Percentiles rank a stretch among this genome's conserved stretches.
Evolutionary conservation across 768 basidiomycete genomes (phyloP).

Genomic region (Rhizopogon vulgaris): DNA sequence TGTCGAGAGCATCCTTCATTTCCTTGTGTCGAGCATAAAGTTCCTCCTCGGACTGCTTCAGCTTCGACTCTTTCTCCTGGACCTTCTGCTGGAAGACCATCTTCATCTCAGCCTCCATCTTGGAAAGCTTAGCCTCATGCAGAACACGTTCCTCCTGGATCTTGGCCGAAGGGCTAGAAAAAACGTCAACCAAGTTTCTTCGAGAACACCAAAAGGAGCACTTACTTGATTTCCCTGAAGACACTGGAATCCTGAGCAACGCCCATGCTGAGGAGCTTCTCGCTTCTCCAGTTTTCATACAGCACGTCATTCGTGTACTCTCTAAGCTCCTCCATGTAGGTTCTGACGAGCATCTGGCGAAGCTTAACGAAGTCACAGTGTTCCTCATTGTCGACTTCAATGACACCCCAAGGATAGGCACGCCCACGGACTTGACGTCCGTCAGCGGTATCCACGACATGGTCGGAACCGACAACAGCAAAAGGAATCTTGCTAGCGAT

Average conservation of each 20-base stretch:
- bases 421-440: slow-evolving; percentile 93
- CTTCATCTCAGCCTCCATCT: slow-evolving; percentile 99
- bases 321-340: slow-evolving; percentile 98
- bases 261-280: slow-evolving; percentile 95
- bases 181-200: slow-evolving; percentile 10
- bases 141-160: slow-evolving; percentile 93
- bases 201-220: slow-evolving; percentile 9
- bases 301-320: slow-evolving; percentile 95
- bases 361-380: slow-evolving; percentile 99
- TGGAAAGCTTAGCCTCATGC: slow-evolving; percentile 95
- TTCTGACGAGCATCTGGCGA: slow-evolving; percentile 97
- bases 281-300: slow-evolving; percentile 98
- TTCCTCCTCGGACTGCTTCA: slow-evolving; percentile 99
- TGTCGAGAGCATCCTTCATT: slow-evolving; percentile 99
- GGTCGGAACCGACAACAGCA: slow-evolving; percentile 94
- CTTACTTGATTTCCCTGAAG: slow-evolving; percentile 99
- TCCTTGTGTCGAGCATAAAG: slow-evolving; percentile 97
- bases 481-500: slow-evolving; percentile 98
- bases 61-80: slow-evolving; percentile 97
- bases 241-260: slow-evolving; percentile 96
- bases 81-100: slow-evolving; percentile 99
- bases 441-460: slow-evolving; percentile 73
- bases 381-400: slow-evolving; percentile 98
- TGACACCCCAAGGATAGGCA: slow-evolving; percentile 96
- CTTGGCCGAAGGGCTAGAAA: slow-evolving; percentile 82